Evolutionary conservation across 1,284 basidiomycete species (phyloP).

Genomic region (Phylloporus sp.): DNA sequence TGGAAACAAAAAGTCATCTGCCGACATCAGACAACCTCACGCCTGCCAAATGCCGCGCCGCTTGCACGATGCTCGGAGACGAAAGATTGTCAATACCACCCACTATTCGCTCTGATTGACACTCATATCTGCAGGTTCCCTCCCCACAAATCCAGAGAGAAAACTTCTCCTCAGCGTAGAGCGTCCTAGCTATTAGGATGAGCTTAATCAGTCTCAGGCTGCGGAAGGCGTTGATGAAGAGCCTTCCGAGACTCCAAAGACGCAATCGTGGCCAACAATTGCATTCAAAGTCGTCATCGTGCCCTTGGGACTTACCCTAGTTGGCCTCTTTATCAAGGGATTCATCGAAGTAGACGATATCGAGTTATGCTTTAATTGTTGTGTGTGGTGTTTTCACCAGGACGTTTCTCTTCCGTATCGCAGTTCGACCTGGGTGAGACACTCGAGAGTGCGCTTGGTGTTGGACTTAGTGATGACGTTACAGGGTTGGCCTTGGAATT

Average conservation of each 20-base stretch:
- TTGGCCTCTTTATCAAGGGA: constrained; percentile 69
- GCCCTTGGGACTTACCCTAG: constrained; percentile 44
- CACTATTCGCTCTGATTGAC: constrained; percentile 9
- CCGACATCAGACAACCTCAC: background rate
- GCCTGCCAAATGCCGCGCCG: background rate
- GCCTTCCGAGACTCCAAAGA: constrained; percentile 8
- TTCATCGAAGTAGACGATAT: constrained; percentile 74
- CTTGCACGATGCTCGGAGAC: background rate
- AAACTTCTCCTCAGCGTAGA: constrained; percentile 34
- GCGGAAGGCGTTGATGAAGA: constrained; percentile 30
- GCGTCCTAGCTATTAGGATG: constrained; percentile 23
- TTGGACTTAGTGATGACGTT: constrained; percentile 83
- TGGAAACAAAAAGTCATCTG: constrained; percentile 50
- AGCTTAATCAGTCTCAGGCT: background rate
- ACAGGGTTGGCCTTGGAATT: background rate
- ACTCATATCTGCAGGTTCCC: constrained; percentile 31
- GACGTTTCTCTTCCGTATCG: background rate
- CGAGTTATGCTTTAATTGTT: constrained; percentile 53
- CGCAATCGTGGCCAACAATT: constrained; percentile 26
- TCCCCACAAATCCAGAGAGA: constrained; percentile 23
- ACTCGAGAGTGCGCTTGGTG: constrained; percentile 81
- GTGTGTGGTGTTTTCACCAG: background rate
- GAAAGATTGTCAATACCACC: background rate
- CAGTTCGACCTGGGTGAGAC: constrained; percentile 83
- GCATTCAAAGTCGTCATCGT: constrained; percentile 44